Evolutionary conservation across 208 protist species (phyloP).

Genomic region (Crithidia expoeki): DNA sequence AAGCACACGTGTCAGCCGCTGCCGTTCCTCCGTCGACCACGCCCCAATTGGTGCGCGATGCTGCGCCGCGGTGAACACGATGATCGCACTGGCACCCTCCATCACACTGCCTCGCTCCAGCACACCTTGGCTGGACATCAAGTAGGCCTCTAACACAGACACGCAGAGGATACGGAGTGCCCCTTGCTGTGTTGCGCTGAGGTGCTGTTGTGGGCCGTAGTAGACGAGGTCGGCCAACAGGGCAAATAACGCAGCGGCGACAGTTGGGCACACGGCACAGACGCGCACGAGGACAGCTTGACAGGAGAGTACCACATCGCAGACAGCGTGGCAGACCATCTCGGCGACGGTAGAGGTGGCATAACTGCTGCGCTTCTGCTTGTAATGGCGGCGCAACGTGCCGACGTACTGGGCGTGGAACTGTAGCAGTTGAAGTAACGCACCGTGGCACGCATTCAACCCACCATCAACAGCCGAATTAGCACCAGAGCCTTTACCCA

Average conservation of each 20-base stretch:
- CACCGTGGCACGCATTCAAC: constrained; percentile 75
- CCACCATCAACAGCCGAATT: constrained; percentile 1
- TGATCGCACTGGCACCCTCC: constrained; percentile 28
- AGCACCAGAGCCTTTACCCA: background rate
- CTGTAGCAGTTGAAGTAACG: constrained; percentile 76
- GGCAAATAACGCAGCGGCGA: constrained; percentile 54
- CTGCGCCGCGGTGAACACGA: constrained; percentile 27
- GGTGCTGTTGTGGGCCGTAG: constrained; percentile 34
- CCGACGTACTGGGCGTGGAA: constrained; percentile 84
- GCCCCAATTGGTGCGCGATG: constrained; percentile 6
- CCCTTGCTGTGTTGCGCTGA: constrained; percentile 8
- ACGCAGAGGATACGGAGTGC: constrained; percentile 27
- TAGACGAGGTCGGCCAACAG: constrained; percentile 66
- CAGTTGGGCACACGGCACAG: constrained; percentile 54
- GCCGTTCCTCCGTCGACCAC: constrained; percentile 21
- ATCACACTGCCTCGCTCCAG: constrained; percentile 39
- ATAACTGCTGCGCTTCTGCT: constrained; percentile 46
- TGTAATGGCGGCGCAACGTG: constrained; percentile 48
- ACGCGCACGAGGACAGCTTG: constrained; percentile 20
- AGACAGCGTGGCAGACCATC: constrained; percentile 30
- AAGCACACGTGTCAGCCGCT: constrained; percentile 1
- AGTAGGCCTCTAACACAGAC: constrained; percentile 17
- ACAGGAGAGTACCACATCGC: constrained; percentile 23
- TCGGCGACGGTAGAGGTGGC: constrained; percentile 24
- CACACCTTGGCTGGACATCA: constrained; percentile 19